These are phyloP conservation scores for Phytophthora vignae DNA, from an alignment of 352 stramenopile genomes.

Conservation along the genomic window DNA sequence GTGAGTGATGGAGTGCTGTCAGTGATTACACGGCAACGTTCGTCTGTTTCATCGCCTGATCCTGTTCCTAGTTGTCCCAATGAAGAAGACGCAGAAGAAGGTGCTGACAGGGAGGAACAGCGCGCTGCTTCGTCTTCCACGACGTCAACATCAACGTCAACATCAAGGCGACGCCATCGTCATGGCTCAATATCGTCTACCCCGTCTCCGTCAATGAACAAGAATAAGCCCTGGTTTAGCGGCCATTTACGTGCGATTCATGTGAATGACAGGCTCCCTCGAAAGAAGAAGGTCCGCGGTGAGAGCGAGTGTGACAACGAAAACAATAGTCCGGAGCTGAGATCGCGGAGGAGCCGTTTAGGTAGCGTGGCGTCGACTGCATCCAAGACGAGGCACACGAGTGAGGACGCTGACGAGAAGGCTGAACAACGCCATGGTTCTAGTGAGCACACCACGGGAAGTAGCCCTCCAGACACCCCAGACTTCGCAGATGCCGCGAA, in stretches of 20 bases:
- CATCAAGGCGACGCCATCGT: conserved; percentile 30
- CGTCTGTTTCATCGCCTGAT: conserved; percentile 36
- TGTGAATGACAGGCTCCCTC: conserved; percentile 62
- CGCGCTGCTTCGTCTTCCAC: conserved; percentile 6
- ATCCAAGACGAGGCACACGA: conserved; percentile 29
- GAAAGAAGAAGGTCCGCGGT: conserved; percentile 53
- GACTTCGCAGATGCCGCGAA: not conserved
- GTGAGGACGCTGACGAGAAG: conserved; percentile 36
- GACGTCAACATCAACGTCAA: conserved; percentile 9
- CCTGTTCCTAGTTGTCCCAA: conserved; percentile 12
- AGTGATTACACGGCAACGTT: conserved; percentile 17
- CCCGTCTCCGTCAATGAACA: conserved; percentile 33
- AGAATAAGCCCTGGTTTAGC: conserved; percentile 70
- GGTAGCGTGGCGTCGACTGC: conserved; percentile 31
- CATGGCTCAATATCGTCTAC: conserved; percentile 37
- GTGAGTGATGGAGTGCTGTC: conserved; percentile 22
- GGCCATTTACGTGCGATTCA: conserved; percentile 78
- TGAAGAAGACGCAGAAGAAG: conserved; percentile 36
- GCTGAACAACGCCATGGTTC: conserved; percentile 12
- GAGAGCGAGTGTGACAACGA: conserved; percentile 40
- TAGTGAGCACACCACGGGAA: conserved; percentile 21
- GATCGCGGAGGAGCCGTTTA: conserved; percentile 20
- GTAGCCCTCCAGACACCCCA: conserved; percentile 6
- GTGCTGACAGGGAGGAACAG: conserved; percentile 32
- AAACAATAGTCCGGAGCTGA: conserved; percentile 32